Evolutionary conservation across 805 yeast species (phyloP).

Genomic region (Schwanniomyces pseudopolymorphus): DNA sequence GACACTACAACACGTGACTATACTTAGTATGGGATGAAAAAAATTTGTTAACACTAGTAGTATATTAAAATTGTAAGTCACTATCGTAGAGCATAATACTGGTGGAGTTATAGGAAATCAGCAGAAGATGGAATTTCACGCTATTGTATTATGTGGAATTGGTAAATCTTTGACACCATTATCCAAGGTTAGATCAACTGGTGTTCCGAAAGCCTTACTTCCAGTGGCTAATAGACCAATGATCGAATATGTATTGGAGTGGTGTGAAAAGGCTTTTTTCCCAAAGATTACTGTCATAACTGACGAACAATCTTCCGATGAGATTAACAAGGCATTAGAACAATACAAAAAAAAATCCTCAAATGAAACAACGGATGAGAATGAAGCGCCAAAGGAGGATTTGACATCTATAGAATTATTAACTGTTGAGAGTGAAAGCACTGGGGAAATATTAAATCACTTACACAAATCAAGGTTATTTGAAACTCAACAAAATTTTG

Average conservation of each 20-base stretch:
- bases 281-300: slow-evolving; percentile 64
- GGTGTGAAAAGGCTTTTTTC: slow-evolving; percentile 90
- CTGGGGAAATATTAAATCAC: slow-evolving; percentile 62
- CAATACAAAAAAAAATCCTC: slow-evolving; percentile 43
- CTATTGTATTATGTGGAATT: slow-evolving; percentile 83
- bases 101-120: not conserved
- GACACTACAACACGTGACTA: not conserved
- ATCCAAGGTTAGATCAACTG: slow-evolving; percentile 58
- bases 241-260: slow-evolving; percentile 81
- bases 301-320: slow-evolving; percentile 46
- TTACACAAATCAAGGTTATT: slow-evolving; percentile 41
- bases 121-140: slow-evolving; percentile 80
- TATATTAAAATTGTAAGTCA: not conserved
- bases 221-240: slow-evolving; percentile 91
- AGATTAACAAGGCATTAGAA: slow-evolving; percentile 49
- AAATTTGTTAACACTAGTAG: not conserved
- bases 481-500: slow-evolving; percentile 47
- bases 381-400: slow-evolving; percentile 13
- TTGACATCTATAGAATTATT: slow-evolving; percentile 22
- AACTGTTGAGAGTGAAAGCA: slow-evolving; percentile 34
- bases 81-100: not conserved
- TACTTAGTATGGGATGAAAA: not conserved
- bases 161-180: slow-evolving; percentile 77
- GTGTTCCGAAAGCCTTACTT: slow-evolving; percentile 77
- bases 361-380: slow-evolving; percentile 10